phyloP scores from a whole-genome alignment of 495 filamentous ascomycete species.

The Amniculicola lignicola region DNA sequence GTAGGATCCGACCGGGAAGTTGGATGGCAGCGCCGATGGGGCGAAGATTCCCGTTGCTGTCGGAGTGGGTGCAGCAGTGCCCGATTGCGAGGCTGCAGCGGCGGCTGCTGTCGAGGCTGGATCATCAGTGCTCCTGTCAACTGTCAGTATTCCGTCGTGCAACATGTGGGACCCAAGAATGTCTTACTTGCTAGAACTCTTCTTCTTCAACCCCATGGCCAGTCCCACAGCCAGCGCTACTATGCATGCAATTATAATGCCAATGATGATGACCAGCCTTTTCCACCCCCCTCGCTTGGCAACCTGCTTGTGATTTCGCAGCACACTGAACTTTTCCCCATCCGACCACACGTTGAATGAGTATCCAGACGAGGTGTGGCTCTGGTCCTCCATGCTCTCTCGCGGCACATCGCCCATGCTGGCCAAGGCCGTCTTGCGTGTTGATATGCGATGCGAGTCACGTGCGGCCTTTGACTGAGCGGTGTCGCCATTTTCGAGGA shows the following conservation, averaged over 20 bases:
- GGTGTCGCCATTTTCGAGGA: constrained; percentile 34
- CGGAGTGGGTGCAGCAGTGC: constrained; percentile 6
- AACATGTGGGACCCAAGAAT: neutral
- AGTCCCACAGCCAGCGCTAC: constrained; percentile 30
- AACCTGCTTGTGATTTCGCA: constrained; percentile 31
- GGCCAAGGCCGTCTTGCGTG: constrained; percentile 16
- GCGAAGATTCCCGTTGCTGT: constrained; percentile 8
- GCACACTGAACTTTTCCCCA: constrained; percentile 18
- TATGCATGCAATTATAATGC: constrained; percentile 14
- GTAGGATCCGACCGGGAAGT: constrained; percentile 57
- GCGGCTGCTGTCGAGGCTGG: neutral
- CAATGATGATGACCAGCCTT: constrained; percentile 23
- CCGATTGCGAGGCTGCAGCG: neutral
- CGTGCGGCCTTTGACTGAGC: constrained; percentile 12
- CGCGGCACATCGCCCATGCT: constrained; percentile 20
- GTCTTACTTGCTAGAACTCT: constrained; percentile 12
- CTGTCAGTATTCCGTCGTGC: neutral
- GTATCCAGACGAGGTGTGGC: constrained; percentile 12
- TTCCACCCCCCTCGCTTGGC: constrained; percentile 39
- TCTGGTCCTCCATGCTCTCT: constrained; percentile 27
- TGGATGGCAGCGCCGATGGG: constrained; percentile 18
- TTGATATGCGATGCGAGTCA: constrained; percentile 18
- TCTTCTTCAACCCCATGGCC: constrained; percentile 27
- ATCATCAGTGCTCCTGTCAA: neutral
- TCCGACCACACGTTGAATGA: constrained; percentile 31